phyloP scores from a whole-genome alignment of 495 filamentous ascomycete genomes.

The Penicillium subrubescens region DNA sequence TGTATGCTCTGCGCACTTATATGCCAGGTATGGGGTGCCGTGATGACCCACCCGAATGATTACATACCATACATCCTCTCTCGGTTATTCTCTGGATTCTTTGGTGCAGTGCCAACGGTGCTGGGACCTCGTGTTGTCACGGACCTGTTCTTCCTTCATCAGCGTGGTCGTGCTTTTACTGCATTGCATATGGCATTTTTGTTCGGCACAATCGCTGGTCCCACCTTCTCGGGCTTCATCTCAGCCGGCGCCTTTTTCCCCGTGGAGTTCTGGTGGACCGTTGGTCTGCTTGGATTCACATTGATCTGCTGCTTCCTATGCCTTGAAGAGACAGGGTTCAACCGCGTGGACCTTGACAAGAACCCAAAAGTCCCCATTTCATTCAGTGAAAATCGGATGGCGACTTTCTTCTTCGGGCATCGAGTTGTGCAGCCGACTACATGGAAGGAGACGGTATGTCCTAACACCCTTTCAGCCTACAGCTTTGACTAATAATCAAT shows the following conservation, averaged over 20 bases:
- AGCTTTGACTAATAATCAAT: neutral
- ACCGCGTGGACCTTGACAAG: slow-evolving; percentile 20
- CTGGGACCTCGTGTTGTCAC: slow-evolving; percentile 44
- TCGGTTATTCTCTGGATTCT: slow-evolving; percentile 44
- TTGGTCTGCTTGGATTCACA: slow-evolving; percentile 42
- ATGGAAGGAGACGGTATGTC: slow-evolving; percentile 33
- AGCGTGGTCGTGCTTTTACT: slow-evolving; percentile 49
- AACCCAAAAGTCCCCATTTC: slow-evolving; percentile 24
- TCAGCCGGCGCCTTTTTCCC: slow-evolving; percentile 43
- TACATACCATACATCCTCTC: slow-evolving; percentile 50
- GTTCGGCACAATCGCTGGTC: slow-evolving; percentile 44
- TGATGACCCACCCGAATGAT: slow-evolving; percentile 43
- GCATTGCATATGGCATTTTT: slow-evolving; percentile 42
- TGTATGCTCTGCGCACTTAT: slow-evolving; percentile 36
- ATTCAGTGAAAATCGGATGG: slow-evolving; percentile 42
- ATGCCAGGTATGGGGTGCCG: slow-evolving; percentile 43
- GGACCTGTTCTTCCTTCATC: slow-evolving; percentile 50
- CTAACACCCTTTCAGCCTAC: neutral
- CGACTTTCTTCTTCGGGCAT: slow-evolving; percentile 47
- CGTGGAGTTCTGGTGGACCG: slow-evolving; percentile 55
- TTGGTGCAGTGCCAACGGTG: slow-evolving; percentile 40
- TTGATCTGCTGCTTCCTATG: slow-evolving; percentile 47
- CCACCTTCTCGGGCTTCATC: slow-evolving; percentile 51
- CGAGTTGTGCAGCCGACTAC: slow-evolving; percentile 32
- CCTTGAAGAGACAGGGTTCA: slow-evolving; percentile 48